These are phyloP conservation scores for Lactarius evosmus DNA, from an alignment of 768 basidiomycete genomes.

Conservation along the genomic window DNA sequence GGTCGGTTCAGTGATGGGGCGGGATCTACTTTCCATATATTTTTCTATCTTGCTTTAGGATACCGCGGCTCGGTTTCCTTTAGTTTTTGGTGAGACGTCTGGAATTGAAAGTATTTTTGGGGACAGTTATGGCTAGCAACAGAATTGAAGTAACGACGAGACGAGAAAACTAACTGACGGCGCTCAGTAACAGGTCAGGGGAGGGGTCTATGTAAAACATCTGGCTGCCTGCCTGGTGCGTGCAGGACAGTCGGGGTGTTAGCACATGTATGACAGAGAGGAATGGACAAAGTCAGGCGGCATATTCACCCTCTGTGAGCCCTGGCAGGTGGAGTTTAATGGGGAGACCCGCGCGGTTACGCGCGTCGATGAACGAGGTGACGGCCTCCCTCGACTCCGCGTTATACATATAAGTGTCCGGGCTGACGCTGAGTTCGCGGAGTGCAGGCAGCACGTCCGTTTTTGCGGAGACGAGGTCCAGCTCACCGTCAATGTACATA, in stretches of 20 bases:
- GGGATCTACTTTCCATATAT: not conserved
- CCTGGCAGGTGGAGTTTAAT: not conserved
- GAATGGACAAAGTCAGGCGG: not conserved
- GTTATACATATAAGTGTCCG: too few relatives aligned
- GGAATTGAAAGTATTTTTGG: not conserved
- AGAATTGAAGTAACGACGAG: not conserved
- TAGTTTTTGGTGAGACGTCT: not conserved
- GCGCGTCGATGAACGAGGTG: not conserved
- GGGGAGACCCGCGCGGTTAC: not conserved
- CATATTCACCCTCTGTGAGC: too few relatives aligned
- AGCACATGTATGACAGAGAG: not conserved
- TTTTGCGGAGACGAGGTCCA: not conserved
- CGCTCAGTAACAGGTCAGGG: too few relatives aligned
- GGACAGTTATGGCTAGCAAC: not conserved
- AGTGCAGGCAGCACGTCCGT: constrained; percentile 5
- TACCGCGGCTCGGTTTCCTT: not conserved
- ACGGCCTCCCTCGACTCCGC: not conserved
- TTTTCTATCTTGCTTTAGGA: not conserved
- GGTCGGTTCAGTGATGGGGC: constrained; percentile 49
- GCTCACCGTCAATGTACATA: not conserved
- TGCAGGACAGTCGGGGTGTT: not conserved
- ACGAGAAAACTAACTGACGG: not conserved
- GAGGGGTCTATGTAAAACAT: not conserved
- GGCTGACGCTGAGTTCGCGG: constrained; percentile 2
- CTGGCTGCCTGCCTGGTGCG: not conserved